Evolutionary conservation across 2,329 filamentous ascomycete genomes (phyloP), one percentile per base, ranked within the genome.

Genomic region (Mycosphaerella arachidis): DNA sequence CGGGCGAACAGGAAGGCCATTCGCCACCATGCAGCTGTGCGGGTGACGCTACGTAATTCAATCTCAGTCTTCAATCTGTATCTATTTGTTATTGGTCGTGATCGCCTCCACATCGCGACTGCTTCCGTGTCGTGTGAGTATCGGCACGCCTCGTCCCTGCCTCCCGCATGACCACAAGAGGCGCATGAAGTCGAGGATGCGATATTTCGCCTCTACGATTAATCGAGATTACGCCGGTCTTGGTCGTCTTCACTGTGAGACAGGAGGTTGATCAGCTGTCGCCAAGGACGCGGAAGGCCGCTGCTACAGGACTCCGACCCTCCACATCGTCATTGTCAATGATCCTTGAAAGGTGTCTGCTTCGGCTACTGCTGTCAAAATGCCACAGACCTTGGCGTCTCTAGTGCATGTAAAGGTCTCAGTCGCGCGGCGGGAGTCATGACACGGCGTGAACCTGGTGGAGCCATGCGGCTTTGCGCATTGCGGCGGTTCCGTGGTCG

Each of bases 181-280:
- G 50, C n/a, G 30, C 30, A 33, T 52, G 1, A 31, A 52, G 24
- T 52, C 12, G 50, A 52, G 16, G 27, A 52, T 35, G 50, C 50
- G 50, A 52, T 35, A 35, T 52, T 52, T n/a, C 50, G 50, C 50
- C 29, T 52, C 54, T 35, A 40, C 48, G 52, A 51, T 58, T 30
- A 40, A 61, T 65, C 58, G 63, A 65, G 63, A 63, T 61, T 61
- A 57, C 53, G 52, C 63, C 63, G 63, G 63, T 61, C 60, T 55
- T 56, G 57, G 48, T 48, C 27, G 35, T 27, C 33, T 54, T 48
- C 55, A 60, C 51, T 27, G 50, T 65, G 63, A 64, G 60, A 65
- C 60, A 65, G 45, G 60, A 59, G 58, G 53, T 53, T 53, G 57
- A 40, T 56, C 59, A 62, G 54, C 51, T 54, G 50, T 54, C 46